Conservation (phyloP, 495 filamentous ascomycete genomes). For the Aspergillus bertholletiae region DNA sequence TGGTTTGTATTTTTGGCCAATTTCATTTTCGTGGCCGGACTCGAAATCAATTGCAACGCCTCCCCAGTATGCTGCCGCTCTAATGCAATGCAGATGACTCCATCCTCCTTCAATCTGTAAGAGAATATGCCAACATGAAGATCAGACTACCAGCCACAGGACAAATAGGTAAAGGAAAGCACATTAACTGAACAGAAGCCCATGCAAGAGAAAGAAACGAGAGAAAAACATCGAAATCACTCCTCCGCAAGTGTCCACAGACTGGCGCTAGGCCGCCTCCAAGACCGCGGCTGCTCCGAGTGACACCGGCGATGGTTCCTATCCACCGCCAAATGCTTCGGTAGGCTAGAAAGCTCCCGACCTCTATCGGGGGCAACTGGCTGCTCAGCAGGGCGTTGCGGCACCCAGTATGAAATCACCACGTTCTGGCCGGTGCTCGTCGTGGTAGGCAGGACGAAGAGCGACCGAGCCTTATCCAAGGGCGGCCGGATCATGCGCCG, state of each 20-base stretch:
- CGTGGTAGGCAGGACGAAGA: slow-evolving; percentile 31
- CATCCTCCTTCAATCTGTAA: background rate
- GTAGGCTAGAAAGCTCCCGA: background rate
- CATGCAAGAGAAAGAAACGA: background rate
- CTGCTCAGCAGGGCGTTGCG: slow-evolving; percentile 13
- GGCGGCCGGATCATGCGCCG: slow-evolving; percentile 35
- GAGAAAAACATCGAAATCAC: slow-evolving; percentile 6
- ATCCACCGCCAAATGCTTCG: slow-evolving; percentile 14
- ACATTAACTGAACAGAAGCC: background rate
- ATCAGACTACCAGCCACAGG: background rate
- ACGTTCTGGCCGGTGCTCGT: slow-evolving; percentile 16
- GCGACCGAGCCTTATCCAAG: slow-evolving; percentile 32
- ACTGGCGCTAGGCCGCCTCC: slow-evolving; percentile 36
- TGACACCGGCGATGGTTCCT: slow-evolving; percentile 38
- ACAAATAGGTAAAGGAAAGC: background rate
- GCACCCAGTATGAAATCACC: slow-evolving; percentile 26
- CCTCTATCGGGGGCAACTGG: background rate
- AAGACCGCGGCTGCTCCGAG: slow-evolving; percentile 41
- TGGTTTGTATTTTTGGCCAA: background rate
- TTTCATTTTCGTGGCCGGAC: no score
- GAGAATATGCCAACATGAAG: background rate
- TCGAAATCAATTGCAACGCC: background rate
- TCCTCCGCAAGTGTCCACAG: slow-evolving; percentile 39
- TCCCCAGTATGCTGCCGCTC: background rate
- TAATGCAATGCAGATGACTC: background rate